These are phyloP conservation scores for Neurospora sp. DNA, from an alignment of 2,329 filamentous ascomycete species.

Conservation along the genomic window DNA sequence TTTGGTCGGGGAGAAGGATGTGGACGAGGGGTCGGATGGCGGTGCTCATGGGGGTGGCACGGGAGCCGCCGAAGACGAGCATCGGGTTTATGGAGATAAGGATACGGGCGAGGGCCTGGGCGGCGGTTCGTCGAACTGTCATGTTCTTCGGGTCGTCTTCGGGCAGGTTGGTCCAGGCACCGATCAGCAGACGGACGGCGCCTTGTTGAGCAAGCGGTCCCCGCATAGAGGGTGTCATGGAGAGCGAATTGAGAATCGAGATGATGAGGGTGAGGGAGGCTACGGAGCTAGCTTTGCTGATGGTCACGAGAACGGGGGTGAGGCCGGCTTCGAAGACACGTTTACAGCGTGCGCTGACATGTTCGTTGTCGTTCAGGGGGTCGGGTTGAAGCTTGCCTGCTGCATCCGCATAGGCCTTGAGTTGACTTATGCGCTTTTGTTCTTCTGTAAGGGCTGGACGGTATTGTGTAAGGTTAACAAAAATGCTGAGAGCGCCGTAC, in stretches of 20 bases:
- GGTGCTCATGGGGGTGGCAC: conserved; percentile 62
- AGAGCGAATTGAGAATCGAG: conserved; percentile 67
- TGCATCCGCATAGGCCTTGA: conserved; percentile 90
- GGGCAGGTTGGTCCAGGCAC: conserved; percentile 53
- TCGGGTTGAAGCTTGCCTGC: conserved; percentile 56
- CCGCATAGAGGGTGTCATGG: conserved; percentile 62
- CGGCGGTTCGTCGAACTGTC: conserved; percentile 46
- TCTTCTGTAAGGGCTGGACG: conserved; percentile 72
- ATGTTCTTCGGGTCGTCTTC: conserved; percentile 31
- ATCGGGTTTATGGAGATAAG: conserved; percentile 78
- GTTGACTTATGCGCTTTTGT: conserved; percentile 80
- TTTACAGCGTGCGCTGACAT: conserved; percentile 66
- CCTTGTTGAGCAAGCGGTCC: conserved; percentile 85
- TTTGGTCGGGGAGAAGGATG: conserved; percentile 58
- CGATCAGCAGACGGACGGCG: conserved; percentile 75
- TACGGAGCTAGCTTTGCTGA: conserved; percentile 61
- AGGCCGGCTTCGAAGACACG: conserved; percentile 69
- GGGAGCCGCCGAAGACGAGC: conserved; percentile 70
- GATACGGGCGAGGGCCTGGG: conserved; percentile 74
- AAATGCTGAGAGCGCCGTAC: conserved; percentile 78
- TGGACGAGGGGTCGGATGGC: conserved; percentile 74
- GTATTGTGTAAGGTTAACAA: conserved; percentile 78
- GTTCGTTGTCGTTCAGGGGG: conserved; percentile 63
- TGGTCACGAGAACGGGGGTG: conserved; percentile 65
- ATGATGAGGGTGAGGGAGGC: conserved; percentile 63